These are phyloP conservation scores for Rhynchospora tenuis DNA, from an alignment of 176 grass and related monocot species.

Conservation along the genomic window DNA sequence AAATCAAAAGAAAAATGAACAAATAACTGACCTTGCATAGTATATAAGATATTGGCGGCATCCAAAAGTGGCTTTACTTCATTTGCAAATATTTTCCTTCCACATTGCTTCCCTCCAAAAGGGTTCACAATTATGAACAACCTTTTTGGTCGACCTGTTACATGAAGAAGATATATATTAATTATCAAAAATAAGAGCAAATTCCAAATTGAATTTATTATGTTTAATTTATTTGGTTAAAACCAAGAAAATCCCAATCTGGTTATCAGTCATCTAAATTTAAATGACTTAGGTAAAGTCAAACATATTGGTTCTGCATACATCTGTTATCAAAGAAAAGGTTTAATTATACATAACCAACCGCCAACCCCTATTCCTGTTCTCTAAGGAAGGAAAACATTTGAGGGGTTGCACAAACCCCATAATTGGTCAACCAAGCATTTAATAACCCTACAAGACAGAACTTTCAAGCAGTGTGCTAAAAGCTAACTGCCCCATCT, in stretches of 20 bases:
- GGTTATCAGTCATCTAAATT: background rate
- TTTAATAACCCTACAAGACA: background rate
- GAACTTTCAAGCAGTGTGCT: background rate
- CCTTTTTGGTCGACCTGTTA: slow-evolving; percentile 73
- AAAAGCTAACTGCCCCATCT: background rate
- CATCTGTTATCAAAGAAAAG: background rate
- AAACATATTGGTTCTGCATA: background rate
- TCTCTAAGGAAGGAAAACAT: background rate
- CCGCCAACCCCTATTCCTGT: background rate
- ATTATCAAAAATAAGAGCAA: slow-evolving; percentile 2
- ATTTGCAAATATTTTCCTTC: slow-evolving; percentile 46
- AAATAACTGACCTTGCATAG: slow-evolving; percentile 63
- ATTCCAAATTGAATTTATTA: background rate
- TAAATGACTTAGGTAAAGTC: background rate
- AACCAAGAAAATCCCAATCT: background rate
- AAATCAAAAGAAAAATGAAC: background rate
- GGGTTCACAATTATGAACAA: slow-evolving; percentile 90
- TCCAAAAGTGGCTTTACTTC: slow-evolving; percentile 70
- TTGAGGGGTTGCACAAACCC: background rate
- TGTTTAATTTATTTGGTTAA: background rate
- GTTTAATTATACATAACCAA: background rate
- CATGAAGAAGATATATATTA: slow-evolving; percentile 16
- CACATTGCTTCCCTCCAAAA: slow-evolving; percentile 82
- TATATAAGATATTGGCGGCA: slow-evolving; percentile 66
- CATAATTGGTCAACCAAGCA: background rate